Conservation (phyloP, 2,329 filamentous ascomycete species). For the Penicillium sp. region DNA sequence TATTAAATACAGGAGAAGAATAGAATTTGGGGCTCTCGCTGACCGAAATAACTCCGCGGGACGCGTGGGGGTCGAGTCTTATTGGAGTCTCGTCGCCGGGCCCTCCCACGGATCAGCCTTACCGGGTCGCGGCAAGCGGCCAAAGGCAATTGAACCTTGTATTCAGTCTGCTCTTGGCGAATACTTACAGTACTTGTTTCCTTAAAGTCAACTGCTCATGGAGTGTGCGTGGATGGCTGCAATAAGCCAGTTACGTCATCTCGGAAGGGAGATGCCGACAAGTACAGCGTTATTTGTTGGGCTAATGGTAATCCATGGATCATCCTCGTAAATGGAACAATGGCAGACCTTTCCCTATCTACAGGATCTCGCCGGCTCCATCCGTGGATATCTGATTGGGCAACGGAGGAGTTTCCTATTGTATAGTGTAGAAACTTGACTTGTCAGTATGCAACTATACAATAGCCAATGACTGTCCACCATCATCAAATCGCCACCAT, state of each 20-base stretch:
- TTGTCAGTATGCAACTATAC: background rate
- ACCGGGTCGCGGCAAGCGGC: slow-evolving; percentile 1
- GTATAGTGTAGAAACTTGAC: background rate
- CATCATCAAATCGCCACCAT: background rate
- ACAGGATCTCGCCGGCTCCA: background rate
- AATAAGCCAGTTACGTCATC: slow-evolving; percentile 14
- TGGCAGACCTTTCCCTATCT: background rate
- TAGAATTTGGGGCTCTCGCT: background rate
- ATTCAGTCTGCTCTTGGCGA: background rate
- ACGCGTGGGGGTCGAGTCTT: slow-evolving; percentile 4
- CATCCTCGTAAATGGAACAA: background rate
- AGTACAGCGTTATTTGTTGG: background rate
- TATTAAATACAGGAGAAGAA: background rate
- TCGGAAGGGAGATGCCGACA: slow-evolving; percentile 17
- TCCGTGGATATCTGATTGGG: background rate
- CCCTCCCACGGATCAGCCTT: background rate
- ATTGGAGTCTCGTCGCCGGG: slow-evolving; percentile 5
- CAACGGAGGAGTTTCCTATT: background rate
- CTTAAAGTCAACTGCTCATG: background rate
- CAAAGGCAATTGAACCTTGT: background rate
- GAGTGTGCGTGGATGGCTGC: slow-evolving; percentile 3
- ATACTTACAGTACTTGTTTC: too few relatives aligned
- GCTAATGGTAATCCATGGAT: background rate
- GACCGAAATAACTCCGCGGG: slow-evolving; percentile 14
- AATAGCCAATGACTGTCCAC: background rate